Conservation (phyloP, 2,329 filamentous ascomycete species). For the Colletotrichum cereale region DNA sequence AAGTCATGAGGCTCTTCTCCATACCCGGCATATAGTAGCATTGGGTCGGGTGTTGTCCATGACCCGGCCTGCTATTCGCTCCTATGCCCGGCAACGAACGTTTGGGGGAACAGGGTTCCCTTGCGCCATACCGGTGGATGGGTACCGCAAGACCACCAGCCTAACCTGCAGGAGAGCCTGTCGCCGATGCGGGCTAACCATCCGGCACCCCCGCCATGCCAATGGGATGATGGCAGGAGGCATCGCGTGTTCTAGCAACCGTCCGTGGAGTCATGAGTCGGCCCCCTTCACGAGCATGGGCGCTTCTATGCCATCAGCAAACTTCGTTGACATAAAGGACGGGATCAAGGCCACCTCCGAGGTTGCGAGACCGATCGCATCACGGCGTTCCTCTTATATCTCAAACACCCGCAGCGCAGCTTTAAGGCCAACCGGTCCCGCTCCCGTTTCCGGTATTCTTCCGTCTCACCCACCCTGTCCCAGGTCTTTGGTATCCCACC, state of each 20-base stretch:
- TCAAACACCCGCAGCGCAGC: constrained; percentile 5
- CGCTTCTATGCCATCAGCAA: constrained; percentile 21
- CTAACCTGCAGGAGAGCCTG: constrained; percentile 10
- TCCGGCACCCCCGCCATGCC: constrained; percentile 26
- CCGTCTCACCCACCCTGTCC: constrained; percentile 16
- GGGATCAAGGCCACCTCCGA: constrained; percentile 19
- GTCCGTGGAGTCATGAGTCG: constrained; percentile 9
- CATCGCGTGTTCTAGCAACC: constrained; percentile 4
- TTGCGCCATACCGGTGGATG: constrained; percentile 31
- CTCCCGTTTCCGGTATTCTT: neutral
- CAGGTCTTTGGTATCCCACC: constrained; percentile 27
- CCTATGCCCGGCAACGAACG: neutral
- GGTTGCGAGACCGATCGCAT: neutral
- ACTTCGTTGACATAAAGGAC: constrained; percentile 39
- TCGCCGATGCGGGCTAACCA: constrained; percentile 11
- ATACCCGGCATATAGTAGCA: neutral
- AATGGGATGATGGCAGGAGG: constrained; percentile 30
- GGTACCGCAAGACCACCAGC: constrained; percentile 12
- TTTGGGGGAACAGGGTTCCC: constrained; percentile 21
- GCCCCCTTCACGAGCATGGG: constrained; percentile 17
- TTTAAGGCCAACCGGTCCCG: neutral
- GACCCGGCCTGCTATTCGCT: constrained; percentile 29
- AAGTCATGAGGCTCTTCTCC: constrained; percentile 31
- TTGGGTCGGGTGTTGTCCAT: neutral
- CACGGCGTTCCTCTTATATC: constrained; percentile 22